phyloP scores from a whole-genome alignment of 2,329 filamentous ascomycete genomes.

The Sclerotinia nivalis region DNA sequence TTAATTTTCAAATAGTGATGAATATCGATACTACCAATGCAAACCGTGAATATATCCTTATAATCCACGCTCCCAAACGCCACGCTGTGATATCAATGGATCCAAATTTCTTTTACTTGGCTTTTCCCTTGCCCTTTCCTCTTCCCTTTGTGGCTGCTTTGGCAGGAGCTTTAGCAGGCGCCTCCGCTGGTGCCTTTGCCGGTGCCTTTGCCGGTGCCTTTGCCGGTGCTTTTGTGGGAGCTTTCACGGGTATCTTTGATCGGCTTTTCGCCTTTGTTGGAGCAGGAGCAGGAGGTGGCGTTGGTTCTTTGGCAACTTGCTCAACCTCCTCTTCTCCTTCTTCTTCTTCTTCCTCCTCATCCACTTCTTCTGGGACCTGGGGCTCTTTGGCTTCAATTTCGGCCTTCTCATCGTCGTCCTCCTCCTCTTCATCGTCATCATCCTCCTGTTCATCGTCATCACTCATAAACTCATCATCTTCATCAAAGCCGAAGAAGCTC shows the following conservation, averaged over 20 bases:
- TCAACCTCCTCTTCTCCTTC: slow-evolving; percentile 34
- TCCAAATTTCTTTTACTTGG: slow-evolving; percentile 19
- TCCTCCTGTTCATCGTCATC: slow-evolving; percentile 53
- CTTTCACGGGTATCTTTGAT: slow-evolving; percentile 38
- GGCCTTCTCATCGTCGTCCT: slow-evolving; percentile 27
- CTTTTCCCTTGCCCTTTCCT: slow-evolving; percentile 28
- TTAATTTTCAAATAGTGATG: background rate
- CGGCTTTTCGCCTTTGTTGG: slow-evolving; percentile 39
- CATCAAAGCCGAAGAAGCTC: slow-evolving; percentile 74
- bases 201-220: slow-evolving; percentile 42
- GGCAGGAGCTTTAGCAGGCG: slow-evolving; percentile 44
- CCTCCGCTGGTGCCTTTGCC: too few relatives aligned
- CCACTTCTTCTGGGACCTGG: slow-evolving; percentile 47
- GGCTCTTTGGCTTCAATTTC: slow-evolving; percentile 30
- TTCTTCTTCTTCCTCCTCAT: slow-evolving; percentile 25
- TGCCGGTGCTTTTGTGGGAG: slow-evolving; percentile 29
- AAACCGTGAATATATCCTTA: background rate
- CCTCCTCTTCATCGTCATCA: slow-evolving; percentile 26
- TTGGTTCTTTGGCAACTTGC: slow-evolving; percentile 33
- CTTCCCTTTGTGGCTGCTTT: slow-evolving; percentile 25
- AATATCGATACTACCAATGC: background rate
- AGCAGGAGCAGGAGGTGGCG: slow-evolving; percentile 26
- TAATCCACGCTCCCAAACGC: slow-evolving; percentile 17
- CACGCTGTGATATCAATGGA: slow-evolving; percentile 16
- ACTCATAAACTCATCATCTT: slow-evolving; percentile 75